These are phyloP conservation scores for Litsea cubeba DNA, from an alignment of 164 flowering plant species.

Conservation along the genomic window DNA sequence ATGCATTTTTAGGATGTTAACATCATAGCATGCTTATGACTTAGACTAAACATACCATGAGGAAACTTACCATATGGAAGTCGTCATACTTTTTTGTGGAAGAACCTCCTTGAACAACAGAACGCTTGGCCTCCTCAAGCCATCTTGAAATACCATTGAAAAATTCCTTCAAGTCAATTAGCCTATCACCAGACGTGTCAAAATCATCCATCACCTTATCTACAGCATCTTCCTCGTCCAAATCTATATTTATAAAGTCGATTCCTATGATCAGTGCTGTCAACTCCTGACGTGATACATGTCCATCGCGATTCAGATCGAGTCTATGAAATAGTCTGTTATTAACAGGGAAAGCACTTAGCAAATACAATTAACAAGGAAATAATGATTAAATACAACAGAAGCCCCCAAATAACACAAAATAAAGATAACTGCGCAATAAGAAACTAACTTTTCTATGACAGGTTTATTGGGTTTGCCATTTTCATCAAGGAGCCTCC, in stretches of 20 bases:
- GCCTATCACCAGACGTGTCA: constrained; percentile 47
- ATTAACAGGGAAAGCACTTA: not conserved
- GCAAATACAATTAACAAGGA: not conserved
- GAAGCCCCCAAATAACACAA: not conserved
- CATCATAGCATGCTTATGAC: not conserved
- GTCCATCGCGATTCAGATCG: constrained; percentile 41
- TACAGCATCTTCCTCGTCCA: constrained; percentile 61
- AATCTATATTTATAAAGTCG: constrained; percentile 52
- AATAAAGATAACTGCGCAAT: not conserved
- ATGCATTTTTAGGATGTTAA: not conserved
- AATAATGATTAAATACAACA: not conserved
- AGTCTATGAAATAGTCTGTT: constrained; percentile 56
- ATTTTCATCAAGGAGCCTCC: constrained; percentile 54
- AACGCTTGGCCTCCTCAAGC: constrained; percentile 46
- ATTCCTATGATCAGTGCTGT: constrained; percentile 71
- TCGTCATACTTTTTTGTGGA: constrained; percentile 31
- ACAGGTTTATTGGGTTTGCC: constrained; percentile 48
- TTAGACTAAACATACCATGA: not conserved
- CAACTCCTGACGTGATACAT: constrained; percentile 50
- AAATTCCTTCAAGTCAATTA: constrained; percentile 45
- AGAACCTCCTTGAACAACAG: constrained; percentile 24
- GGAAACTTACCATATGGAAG: constrained; percentile 45
- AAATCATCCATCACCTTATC: constrained; percentile 57
- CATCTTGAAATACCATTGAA: constrained; percentile 50
- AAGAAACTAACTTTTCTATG: constrained; percentile 38